phyloP scores from a whole-genome alignment of 2,329 filamentous ascomycete genomes.

The Ceratocystis harringtonii region DNA sequence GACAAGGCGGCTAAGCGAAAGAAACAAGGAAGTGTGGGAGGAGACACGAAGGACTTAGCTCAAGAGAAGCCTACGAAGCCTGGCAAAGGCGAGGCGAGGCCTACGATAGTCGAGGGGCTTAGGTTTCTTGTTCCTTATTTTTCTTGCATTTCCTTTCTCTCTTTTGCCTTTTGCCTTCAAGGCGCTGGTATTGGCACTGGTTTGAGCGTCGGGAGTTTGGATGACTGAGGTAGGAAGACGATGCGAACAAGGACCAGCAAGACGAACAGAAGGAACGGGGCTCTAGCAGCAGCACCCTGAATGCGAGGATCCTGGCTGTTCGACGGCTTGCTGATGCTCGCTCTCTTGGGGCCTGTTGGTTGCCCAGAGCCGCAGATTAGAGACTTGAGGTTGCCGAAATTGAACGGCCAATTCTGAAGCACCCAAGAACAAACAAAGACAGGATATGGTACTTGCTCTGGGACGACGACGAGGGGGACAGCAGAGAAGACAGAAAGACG shows the following conservation, averaged over 20 bases:
- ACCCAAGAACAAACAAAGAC: neutral
- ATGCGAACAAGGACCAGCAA: neutral
- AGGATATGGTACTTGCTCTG: neutral
- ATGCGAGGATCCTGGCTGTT: too few species aligned
- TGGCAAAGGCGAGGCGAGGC: neutral
- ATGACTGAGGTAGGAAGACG: neutral
- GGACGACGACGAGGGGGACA: too few species aligned
- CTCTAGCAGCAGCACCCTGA: neutral
- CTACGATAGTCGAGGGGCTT: too few species aligned
- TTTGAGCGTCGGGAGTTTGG: too few species aligned
- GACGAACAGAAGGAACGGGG: neutral
- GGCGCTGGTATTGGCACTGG: too few species aligned
- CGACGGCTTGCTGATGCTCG: neutral
- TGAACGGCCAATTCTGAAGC: neutral
- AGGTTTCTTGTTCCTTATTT: too few species aligned
- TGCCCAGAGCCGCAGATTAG: conserved; percentile 2
- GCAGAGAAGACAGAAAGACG: too few species aligned
- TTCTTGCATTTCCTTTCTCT: too few species aligned
- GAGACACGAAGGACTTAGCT: neutral
- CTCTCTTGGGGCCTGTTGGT: neutral
- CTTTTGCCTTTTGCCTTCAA: too few species aligned
- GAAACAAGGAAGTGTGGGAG: neutral
- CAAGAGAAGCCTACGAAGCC: neutral
- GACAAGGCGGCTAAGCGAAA: neutral
- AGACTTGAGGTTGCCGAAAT: conserved; percentile 1